Evolutionary conservation across 2,329 filamentous ascomycete genomes (phyloP), one percentile per base, ranked within the genome.

Genomic region (Cyphellophora attinorum): DNA sequence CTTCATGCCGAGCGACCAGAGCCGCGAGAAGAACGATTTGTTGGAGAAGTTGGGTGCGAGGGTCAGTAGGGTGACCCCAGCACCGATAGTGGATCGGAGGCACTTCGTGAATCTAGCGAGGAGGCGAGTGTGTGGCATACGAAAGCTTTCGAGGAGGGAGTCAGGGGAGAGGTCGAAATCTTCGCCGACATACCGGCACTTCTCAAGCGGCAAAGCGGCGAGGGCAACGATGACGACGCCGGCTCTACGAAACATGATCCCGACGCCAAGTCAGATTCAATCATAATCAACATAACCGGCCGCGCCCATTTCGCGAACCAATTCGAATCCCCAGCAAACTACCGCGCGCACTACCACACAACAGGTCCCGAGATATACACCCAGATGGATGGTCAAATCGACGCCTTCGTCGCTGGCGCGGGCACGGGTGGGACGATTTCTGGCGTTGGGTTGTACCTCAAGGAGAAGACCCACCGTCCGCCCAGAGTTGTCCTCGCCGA

Each of bases 61-160:
- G n/a, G 89, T 98, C 17, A 88, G 95, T 65, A 76, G 86, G 35
- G 88, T 98, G 2, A 74, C 79, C 5, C 86, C 91, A 10, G 88
- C 88, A 6, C 88, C 88, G 39, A 98, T 98, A 45, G 82, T 93
- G n/a, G 86, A 88, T 50, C 82, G 82, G 11, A 76, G 79, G 35
- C 93, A 98, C 60, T 98, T 93, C 55, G 91, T 98, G 54, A 96
- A 98, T 63, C 73, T 86, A 4, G 91, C 91, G 5, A 74, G 85
- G 16, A 70, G 72, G 14, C 76, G 85, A 33, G 89, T 91, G 59
- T 60, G 33, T 78, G 85, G 47, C 88, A 96, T 55, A 83, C 80
- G 1, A 61, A n/a, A 8, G 21, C 21, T 8, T 31, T 31, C 18
- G 13, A 31, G 13, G 14, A n/a, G 10, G 29, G 29, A 5, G 11